Base-by-base conservation (phyloP, 2,329 filamentous ascomycete species). In the Pseudomassariella vexata region DNA sequence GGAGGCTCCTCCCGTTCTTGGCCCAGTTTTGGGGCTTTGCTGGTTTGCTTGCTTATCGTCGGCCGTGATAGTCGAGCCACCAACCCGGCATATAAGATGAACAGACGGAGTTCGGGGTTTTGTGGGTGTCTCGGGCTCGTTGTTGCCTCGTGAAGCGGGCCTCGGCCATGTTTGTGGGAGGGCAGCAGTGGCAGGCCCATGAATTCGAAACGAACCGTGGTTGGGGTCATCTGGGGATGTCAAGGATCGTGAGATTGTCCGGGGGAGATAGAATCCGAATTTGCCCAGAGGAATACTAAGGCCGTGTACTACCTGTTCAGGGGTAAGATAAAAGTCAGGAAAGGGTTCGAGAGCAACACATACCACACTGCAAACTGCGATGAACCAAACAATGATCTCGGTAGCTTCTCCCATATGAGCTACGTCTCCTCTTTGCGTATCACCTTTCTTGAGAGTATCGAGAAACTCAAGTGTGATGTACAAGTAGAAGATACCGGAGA, bases 401-500 rank as follows among this genome's bases (percentile, higher is more conserved):
- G 86, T 71, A 0, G 76, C 68, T 41, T 94, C 84, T 5, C 66
- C 66, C 2, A 94, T 61, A 7, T 71, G 60, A 19, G 62, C 58
- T 0, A 86, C 81, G 50, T 94, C 86, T 21, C 69, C 64, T 18
- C 85, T 69, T 10, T 75, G 60, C 19, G 70, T 50, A 0, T 75
- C 79, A 32, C 84, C 63, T 6, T 77, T 72, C 0, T 68, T 73
- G n/a, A 76, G 49, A 2, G 37, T 60, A 19, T 55, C 60, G 30
- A 95, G 65, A 39, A 89, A 95, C 16, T 94, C 85, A 2, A 85
- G 57, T 24, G 75, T 81, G 39, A 95, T 67, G 49, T 88, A 94
- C 5, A 95, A 69, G 52, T 95, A 95, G 54, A 94, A 95, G 14
- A 95, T 74, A 1, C 87, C 89, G 11, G 85, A 86, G 2, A 95